These are phyloP conservation scores for Rosa lucieae DNA, from an alignment of 306 rosid genomes.

Conservation along the genomic window DNA sequence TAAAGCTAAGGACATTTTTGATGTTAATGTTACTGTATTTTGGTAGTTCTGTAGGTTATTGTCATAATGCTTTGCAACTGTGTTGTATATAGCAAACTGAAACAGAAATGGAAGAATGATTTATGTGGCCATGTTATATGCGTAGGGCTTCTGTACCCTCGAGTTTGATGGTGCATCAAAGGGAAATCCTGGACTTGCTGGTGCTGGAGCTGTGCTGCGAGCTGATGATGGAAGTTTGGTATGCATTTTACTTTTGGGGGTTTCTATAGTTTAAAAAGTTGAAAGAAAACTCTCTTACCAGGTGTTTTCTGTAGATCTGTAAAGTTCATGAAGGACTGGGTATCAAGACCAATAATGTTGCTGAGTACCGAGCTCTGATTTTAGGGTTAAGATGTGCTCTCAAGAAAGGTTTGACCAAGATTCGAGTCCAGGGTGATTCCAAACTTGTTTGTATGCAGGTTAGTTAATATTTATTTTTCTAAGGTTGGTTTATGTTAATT, in stretches of 20 bases:
- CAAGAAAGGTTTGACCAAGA: slow-evolving; percentile 66
- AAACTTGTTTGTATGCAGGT: slow-evolving; percentile 98
- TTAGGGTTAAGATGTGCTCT: slow-evolving; percentile 88
- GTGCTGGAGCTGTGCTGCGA: slow-evolving; percentile 93
- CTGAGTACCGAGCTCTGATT: slow-evolving; percentile 90
- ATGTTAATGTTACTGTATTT: background rate
- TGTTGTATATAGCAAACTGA: background rate
- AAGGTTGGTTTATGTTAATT: background rate
- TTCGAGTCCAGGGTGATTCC: slow-evolving; percentile 78
- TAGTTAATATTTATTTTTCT: slow-evolving; percentile 20
- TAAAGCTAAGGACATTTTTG: background rate
- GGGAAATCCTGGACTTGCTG: slow-evolving; percentile 96
- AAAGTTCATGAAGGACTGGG: slow-evolving; percentile 87
- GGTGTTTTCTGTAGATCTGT: slow-evolving; percentile 58
- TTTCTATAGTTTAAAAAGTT: slow-evolving; percentile 19
- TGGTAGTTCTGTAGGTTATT: background rate
- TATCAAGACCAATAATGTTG: slow-evolving; percentile 74
- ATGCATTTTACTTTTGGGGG: slow-evolving; percentile 27
- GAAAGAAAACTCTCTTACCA: slow-evolving; percentile 24
- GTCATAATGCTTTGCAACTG: background rate
- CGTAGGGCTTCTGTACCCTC: slow-evolving; percentile 62
- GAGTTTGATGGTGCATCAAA: slow-evolving; percentile 86
- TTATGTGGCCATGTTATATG: slow-evolving; percentile 21
- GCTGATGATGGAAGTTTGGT: slow-evolving; percentile 84
- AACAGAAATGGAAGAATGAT: slow-evolving; percentile 4